These are phyloP conservation scores for Rubus idaeus DNA, from an alignment of 306 rosid genomes.

Conservation along the genomic window DNA sequence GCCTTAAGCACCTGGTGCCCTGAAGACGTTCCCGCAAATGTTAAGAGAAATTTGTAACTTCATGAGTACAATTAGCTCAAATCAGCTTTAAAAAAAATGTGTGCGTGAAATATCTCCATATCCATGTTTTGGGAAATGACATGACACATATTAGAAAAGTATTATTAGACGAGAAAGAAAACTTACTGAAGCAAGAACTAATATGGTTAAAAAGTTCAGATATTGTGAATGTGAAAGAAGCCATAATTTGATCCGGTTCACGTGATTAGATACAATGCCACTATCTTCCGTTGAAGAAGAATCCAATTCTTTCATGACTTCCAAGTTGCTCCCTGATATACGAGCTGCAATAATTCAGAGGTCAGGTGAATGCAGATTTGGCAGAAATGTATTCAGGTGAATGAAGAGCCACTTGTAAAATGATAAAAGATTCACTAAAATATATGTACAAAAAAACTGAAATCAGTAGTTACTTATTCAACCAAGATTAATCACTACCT, in stretches of 20 bases:
- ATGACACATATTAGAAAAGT: neutral
- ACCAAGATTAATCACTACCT: neutral
- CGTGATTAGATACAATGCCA: slow-evolving; percentile 37
- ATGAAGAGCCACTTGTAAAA: neutral
- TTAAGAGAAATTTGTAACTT: neutral
- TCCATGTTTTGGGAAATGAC: neutral
- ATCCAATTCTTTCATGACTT: slow-evolving; percentile 53
- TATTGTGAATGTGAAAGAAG: slow-evolving; percentile 26
- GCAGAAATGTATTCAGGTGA: neutral
- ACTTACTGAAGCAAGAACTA: slow-evolving; percentile 23
- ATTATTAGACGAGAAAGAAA: neutral
- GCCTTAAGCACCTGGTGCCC: too few relatives aligned
- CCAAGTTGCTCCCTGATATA: slow-evolving; percentile 47
- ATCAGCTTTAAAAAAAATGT: neutral
- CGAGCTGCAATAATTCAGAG: slow-evolving; percentile 35
- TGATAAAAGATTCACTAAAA: neutral
- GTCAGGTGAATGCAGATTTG: neutral
- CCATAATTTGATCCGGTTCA: slow-evolving; percentile 42
- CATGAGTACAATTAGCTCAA: neutral
- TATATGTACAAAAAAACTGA: neutral
- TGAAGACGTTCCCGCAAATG: too few relatives aligned
- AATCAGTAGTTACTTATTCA: neutral
- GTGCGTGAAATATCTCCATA: neutral
- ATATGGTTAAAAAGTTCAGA: slow-evolving; percentile 14
- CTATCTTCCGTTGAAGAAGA: slow-evolving; percentile 37